phyloP scores from a whole-genome alignment of 257 asterid species.

The Solanum appendiculatum region DNA sequence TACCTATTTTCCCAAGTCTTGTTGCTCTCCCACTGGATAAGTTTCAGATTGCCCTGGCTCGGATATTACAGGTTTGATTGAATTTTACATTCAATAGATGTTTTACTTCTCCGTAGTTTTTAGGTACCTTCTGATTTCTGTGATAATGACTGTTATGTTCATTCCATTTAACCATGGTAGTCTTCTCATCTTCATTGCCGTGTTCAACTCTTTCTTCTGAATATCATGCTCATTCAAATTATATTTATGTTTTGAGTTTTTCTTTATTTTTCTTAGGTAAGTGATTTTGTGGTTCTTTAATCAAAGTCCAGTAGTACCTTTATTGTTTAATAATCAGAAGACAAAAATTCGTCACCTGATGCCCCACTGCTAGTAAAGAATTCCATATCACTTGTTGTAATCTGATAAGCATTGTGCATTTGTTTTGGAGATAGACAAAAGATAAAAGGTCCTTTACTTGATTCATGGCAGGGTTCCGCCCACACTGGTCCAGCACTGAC shows the following conservation, averaged over 20 bases:
- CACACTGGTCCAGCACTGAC: slow-evolving; percentile 96
- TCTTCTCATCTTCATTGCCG: not conserved
- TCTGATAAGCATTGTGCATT: not conserved
- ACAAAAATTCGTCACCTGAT: not conserved
- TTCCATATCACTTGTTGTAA: not conserved
- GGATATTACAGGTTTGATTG: slow-evolving; percentile 68
- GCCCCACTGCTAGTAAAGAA: not conserved
- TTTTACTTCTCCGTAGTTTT: not conserved
- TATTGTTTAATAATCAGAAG: not conserved
- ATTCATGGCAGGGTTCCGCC: slow-evolving; percentile 76
- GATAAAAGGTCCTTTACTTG: slow-evolving; percentile 2
- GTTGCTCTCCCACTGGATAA: slow-evolving; percentile 82
- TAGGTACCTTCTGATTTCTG: not conserved
- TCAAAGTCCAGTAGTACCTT: not conserved
- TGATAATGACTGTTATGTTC: not conserved
- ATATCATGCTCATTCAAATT: not conserved
- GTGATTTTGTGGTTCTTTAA: not conserved
- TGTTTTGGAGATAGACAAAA: not conserved
- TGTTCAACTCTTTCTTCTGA: not conserved
- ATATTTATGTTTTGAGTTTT: not conserved
- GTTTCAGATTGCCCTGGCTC: slow-evolving; percentile 96
- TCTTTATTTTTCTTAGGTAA: not conserved
- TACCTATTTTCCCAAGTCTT: slow-evolving; percentile 85
- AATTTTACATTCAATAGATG: not conserved
- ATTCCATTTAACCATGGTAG: not conserved